Percentiles rank a stretch among this genome's conserved stretches.
These are phyloP conservation scores for Bruguiera sexangula DNA, from an alignment of 345 rosid species.

Conservation along the genomic window DNA sequence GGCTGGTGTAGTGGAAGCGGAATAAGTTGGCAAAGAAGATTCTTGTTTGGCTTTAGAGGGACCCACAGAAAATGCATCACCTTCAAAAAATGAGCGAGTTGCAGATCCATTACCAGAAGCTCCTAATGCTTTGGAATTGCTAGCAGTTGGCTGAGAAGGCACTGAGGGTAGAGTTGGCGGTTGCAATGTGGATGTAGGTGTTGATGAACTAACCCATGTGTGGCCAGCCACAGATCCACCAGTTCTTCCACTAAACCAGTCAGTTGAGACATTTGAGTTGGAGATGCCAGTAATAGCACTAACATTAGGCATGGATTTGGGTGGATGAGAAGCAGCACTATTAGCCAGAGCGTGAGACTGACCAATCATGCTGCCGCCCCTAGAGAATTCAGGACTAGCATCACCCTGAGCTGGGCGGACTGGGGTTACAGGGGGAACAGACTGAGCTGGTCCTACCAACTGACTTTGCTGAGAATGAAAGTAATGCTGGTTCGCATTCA, in stretches of 20 bases:
- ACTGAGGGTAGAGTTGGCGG: slow-evolving; percentile 39
- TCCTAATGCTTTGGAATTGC: slow-evolving; percentile 47
- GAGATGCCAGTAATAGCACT: slow-evolving; percentile 38
- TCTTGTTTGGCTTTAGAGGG: slow-evolving; percentile 47
- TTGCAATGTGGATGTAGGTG: slow-evolving; percentile 37
- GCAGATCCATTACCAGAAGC: slow-evolving; percentile 62
- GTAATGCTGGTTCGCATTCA: slow-evolving; percentile 41
- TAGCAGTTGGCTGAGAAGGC: slow-evolving; percentile 31
- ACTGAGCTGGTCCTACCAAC: slow-evolving; percentile 50
- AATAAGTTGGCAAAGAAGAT: slow-evolving; percentile 38
- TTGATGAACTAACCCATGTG: slow-evolving; percentile 35
- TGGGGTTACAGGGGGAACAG: slow-evolving; percentile 44
- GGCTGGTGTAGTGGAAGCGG: slow-evolving; percentile 41
- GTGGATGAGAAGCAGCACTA: slow-evolving; percentile 37
- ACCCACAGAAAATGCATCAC: slow-evolving; percentile 51
- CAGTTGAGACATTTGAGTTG: slow-evolving; percentile 41
- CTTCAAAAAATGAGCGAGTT: slow-evolving; percentile 45
- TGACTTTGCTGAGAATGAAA: slow-evolving; percentile 58
- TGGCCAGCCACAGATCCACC: slow-evolving; percentile 44
- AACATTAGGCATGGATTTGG: slow-evolving; percentile 39
- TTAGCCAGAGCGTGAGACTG: slow-evolving; percentile 40
- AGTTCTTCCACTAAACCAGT: slow-evolving; percentile 55
- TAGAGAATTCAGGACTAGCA: slow-evolving; percentile 43
- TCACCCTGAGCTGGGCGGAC: slow-evolving; percentile 44
- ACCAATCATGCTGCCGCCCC: slow-evolving; percentile 44